Conservation (phyloP, 192 early-diverging fungal genomes). For the Coemansia sp. region DNA sequence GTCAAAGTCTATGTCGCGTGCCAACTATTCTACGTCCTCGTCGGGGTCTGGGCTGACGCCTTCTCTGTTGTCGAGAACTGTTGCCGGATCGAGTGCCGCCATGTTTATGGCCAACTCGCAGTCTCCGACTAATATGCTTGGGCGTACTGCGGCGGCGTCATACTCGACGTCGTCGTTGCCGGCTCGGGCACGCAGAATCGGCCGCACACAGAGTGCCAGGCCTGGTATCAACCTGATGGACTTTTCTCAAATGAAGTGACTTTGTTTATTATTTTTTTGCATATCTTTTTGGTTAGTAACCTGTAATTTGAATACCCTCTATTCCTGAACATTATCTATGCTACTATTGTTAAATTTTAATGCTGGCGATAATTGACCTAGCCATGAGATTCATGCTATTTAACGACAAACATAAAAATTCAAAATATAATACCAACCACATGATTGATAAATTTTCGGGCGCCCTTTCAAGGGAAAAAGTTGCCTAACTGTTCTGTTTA, state of each 20-base stretch:
- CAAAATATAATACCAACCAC: neutral
- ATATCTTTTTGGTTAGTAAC: neutral
- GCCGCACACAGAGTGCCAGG: slow-evolving; percentile 48
- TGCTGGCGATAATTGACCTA: too few relatives aligned
- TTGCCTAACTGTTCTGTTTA: too few relatives aligned
- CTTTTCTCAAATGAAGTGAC: slow-evolving; percentile 25
- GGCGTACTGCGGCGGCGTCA: slow-evolving; percentile 7
- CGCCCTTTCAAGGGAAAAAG: too few relatives aligned
- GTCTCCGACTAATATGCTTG: slow-evolving; percentile 30
- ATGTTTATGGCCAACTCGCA: slow-evolving; percentile 21
- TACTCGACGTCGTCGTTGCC: slow-evolving; percentile 36
- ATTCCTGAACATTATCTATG: slow-evolving; percentile 5
- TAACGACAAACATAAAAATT: neutral
- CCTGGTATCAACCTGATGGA: slow-evolving; percentile 46
- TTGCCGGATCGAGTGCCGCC: slow-evolving; percentile 11
- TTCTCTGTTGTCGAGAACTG: neutral
- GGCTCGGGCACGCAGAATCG: slow-evolving; percentile 20
- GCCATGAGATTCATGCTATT: neutral
- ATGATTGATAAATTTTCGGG: too few relatives aligned
- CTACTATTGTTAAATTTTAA: neutral
- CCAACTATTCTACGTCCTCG: neutral
- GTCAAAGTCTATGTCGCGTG: slow-evolving; percentile 3
- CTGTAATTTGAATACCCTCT: neutral
- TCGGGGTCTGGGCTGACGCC: neutral
- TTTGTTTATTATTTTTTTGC: neutral